Percentiles rank a stretch among this genome's conserved stretches.
Conservation (phyloP, 371 early-diverging fungal species). For the Apophysomyces ossiformis region DNA sequence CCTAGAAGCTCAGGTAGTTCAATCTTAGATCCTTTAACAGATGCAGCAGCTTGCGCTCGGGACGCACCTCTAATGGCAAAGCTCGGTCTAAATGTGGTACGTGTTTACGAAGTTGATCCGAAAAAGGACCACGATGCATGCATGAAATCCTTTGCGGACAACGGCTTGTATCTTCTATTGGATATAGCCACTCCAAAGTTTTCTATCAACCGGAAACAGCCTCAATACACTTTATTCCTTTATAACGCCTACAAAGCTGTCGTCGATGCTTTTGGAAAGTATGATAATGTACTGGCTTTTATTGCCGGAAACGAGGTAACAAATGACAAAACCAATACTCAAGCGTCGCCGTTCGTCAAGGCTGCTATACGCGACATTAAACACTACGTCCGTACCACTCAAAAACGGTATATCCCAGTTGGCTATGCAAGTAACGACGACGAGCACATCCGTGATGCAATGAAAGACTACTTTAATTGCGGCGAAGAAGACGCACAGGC, state of each 20-base stretch:
- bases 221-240: slow-evolving; percentile 65
- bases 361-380: slow-evolving; percentile 78
- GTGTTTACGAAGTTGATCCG: slow-evolving; percentile 80
- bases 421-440: slow-evolving; percentile 87
- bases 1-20: slow-evolving; percentile 48
- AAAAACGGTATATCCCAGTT: slow-evolving; percentile 65
- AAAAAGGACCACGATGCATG: slow-evolving; percentile 71
- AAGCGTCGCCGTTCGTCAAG: slow-evolving; percentile 74
- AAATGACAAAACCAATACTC: slow-evolving; percentile 68
- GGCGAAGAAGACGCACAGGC: slow-evolving; percentile 67
- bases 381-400: slow-evolving; percentile 53
- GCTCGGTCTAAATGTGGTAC: slow-evolving; percentile 75
- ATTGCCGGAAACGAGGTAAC: slow-evolving; percentile 86
- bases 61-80: slow-evolving; percentile 72
- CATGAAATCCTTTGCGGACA: slow-evolving; percentile 72
- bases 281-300: slow-evolving; percentile 72
- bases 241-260: slow-evolving; percentile 63
- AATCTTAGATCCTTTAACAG: slow-evolving; percentile 66
- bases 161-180: slow-evolving; percentile 74
- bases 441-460: slow-evolving; percentile 65
- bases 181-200: slow-evolving; percentile 69
- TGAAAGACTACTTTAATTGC: slow-evolving; percentile 77
- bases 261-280: slow-evolving; percentile 70
- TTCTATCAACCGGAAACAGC: slow-evolving; percentile 69
- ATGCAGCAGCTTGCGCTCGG: slow-evolving; percentile 63